A percentile compares a stretch with the other conserved stretches of the same genome.
These are phyloP conservation scores for Fusarium avenaceum DNA, from an alignment of 2,329 filamentous ascomycete genomes.

Conservation along the genomic window DNA sequence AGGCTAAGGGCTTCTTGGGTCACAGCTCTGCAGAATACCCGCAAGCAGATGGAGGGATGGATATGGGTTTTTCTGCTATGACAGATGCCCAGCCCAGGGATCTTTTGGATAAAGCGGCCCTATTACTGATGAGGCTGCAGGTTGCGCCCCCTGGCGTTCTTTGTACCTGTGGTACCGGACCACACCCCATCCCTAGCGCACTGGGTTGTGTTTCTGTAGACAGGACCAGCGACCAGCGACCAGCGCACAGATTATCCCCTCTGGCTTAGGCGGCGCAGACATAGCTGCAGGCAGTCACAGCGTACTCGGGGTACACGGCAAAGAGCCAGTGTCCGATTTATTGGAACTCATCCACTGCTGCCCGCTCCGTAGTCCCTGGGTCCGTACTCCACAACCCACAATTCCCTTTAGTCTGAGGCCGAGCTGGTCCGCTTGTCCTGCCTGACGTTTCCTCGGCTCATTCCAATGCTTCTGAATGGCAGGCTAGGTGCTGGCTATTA, in stretches of 20 bases:
- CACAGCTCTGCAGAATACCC: conserved; percentile 17
- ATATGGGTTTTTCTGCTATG: conserved; percentile 25
- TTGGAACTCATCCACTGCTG: conserved; percentile 40
- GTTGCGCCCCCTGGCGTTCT: conserved; percentile 32
- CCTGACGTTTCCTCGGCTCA: conserved; percentile 37
- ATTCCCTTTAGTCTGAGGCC: conserved; percentile 28
- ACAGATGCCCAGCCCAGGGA: conserved; percentile 44
- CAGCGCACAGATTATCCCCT: conserved; percentile 16
- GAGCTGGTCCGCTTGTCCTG: conserved; percentile 34
- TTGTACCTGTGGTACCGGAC: conserved; percentile 37
- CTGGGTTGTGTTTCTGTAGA: conserved; percentile 33
- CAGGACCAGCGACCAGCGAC: conserved; percentile 13
- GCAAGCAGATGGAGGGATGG: conserved; percentile 24
- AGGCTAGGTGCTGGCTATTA: conserved; percentile 18
- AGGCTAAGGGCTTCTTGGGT: conserved; percentile 32
- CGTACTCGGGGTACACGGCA: conserved; percentile 44
- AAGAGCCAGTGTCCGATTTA: conserved; percentile 39
- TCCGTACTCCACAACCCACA: conserved; percentile 44
- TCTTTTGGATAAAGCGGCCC: conserved; percentile 42
- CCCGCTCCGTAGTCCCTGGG: conserved; percentile 45
- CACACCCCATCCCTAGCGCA: conserved; percentile 43
- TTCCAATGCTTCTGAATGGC: conserved; percentile 35
- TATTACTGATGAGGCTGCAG: conserved; percentile 42
- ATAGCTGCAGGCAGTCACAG: conserved; percentile 14
- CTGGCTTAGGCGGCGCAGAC: conserved; percentile 5